Evolutionary conservation across 192 early-diverging fungal genomes (phyloP).

Genomic region (Lobosporangium transversale): DNA sequence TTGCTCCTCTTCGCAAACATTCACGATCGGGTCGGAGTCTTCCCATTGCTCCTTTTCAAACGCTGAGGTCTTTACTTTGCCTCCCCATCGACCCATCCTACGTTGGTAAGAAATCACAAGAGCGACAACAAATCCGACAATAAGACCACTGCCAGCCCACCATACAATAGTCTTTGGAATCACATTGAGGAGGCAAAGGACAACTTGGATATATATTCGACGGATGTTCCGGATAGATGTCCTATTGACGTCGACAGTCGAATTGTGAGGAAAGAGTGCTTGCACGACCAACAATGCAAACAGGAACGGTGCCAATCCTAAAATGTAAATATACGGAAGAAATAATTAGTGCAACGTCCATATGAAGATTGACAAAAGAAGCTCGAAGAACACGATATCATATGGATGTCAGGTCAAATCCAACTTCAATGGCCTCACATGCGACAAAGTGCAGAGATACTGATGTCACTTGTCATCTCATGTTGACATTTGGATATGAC

Average conservation of each 20-base stretch:
- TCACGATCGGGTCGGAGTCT: not conserved
- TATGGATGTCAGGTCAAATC: no score
- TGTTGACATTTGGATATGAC: no score
- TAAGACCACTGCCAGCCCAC: conserved; percentile 59
- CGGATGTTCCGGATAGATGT: conserved; percentile 43
- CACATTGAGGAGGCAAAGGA: conserved; percentile 61
- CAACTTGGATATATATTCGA: conserved; percentile 54
- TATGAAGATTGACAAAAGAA: no score
- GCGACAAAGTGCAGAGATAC: no score
- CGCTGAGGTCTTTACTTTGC: conserved; percentile 27
- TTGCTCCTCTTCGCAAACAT: conserved; percentile 1
- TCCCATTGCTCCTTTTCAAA: conserved; percentile 25
- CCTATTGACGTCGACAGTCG: not conserved
- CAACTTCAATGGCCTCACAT: no score
- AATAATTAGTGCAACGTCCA: not conserved
- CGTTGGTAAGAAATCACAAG: conserved; percentile 50
- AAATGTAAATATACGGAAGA: conserved; percentile 1
- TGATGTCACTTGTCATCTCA: no score
- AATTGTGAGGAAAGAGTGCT: conserved; percentile 33
- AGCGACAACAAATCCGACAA: conserved; percentile 52
- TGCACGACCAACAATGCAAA: conserved; percentile 61
- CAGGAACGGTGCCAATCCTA: conserved; percentile 60
- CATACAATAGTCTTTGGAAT: conserved; percentile 59
- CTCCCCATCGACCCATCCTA: conserved; percentile 44
- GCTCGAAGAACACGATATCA: no score